Evolutionary conservation across 2,329 filamentous ascomycete species (phyloP).

Genomic region (Xylariaceae sp.): DNA sequence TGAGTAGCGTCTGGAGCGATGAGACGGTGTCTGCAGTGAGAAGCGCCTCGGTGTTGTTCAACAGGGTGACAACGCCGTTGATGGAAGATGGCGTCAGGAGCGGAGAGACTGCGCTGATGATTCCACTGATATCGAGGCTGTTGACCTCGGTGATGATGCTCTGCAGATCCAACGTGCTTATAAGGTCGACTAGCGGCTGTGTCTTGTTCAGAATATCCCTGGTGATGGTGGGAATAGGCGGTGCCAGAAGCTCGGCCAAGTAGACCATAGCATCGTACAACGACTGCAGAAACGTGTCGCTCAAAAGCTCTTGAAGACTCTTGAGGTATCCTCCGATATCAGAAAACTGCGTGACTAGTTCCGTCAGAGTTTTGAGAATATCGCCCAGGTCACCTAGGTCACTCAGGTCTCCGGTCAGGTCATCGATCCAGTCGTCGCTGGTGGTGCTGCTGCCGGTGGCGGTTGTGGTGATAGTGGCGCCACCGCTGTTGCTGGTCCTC

Average conservation of each 20-base stretch:
- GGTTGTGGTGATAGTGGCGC: conserved; percentile 2
- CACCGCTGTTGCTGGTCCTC: conserved; percentile 9
- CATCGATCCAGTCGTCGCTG: neutral
- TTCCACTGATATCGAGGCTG: conserved; percentile 25
- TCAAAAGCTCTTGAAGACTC: conserved; percentile 25
- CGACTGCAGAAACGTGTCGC: conserved; percentile 30
- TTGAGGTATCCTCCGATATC: conserved; percentile 23
- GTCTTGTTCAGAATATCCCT: conserved; percentile 21
- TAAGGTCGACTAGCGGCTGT: conserved; percentile 17
- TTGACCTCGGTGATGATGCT: conserved; percentile 21
- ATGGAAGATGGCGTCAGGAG: conserved; percentile 24
- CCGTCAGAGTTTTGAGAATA: conserved; percentile 16
- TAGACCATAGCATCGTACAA: conserved; percentile 34
- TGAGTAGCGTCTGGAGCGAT: conserved; percentile 16
- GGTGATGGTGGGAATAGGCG: conserved; percentile 26
- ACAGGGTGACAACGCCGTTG: conserved; percentile 23
- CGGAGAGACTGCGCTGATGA: conserved; percentile 27
- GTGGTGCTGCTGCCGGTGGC: neutral
- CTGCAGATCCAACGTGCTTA: conserved; percentile 20
- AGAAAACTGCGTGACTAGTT: conserved; percentile 18
- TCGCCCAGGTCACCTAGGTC: conserved; percentile 20
- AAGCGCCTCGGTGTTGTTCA: conserved; percentile 30
- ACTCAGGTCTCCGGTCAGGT: conserved; percentile 12
- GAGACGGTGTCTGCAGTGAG: conserved; percentile 25
- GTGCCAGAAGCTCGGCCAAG: conserved; percentile 29